Evolutionary conservation across 148 eudicot species (phyloP).

Genomic region (Cornus florida): DNA sequence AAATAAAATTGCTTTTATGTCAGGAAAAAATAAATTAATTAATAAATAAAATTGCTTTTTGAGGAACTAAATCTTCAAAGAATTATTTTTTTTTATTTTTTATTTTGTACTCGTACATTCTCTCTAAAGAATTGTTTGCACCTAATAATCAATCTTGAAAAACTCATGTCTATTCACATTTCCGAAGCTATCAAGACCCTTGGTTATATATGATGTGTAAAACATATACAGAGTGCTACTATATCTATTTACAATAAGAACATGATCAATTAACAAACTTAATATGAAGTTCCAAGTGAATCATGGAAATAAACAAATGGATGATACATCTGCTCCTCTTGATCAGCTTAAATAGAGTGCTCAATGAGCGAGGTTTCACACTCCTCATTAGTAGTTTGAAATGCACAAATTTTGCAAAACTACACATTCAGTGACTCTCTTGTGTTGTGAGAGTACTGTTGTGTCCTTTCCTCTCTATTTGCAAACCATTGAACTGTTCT

Average conservation of each 20-base stretch:
- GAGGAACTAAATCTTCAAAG: not conserved
- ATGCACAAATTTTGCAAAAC: not conserved
- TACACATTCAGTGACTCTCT: conserved; percentile 33
- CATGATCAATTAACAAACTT: not conserved
- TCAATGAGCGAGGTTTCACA: not conserved
- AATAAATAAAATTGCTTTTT: not conserved
- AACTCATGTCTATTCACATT: too few species aligned
- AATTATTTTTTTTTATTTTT: too few species aligned
- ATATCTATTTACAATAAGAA: not conserved
- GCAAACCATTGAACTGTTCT: conserved; percentile 85
- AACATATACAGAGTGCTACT: not conserved
- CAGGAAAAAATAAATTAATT: too few species aligned
- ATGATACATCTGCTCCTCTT: not conserved
- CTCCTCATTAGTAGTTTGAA: not conserved
- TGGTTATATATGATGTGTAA: not conserved
- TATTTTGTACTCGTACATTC: too few species aligned
- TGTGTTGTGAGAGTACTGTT: conserved; percentile 10
- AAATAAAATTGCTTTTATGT: too few species aligned
- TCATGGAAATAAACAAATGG: not conserved
- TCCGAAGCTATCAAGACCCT: too few species aligned
- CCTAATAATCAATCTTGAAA: too few species aligned
- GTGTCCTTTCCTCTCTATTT: conserved; percentile 39
- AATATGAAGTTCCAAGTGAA: not conserved
- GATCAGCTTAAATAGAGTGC: too few species aligned
- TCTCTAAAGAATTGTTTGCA: too few species aligned